These are phyloP conservation scores for Cryphonectria japonica DNA, from an alignment of 2,329 filamentous ascomycete genomes.

Conservation along the genomic window DNA sequence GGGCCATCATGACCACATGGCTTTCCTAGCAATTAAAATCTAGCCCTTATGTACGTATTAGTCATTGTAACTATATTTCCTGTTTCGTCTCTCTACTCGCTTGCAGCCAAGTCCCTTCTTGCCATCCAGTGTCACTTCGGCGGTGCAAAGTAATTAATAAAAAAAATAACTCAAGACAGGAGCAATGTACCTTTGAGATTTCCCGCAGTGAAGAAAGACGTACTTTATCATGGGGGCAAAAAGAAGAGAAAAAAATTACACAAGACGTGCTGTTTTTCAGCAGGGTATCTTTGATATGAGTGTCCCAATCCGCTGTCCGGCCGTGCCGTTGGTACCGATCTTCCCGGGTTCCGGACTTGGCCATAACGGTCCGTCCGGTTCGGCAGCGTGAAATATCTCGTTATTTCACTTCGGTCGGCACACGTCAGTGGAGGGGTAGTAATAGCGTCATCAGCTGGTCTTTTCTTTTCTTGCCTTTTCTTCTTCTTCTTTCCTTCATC, in stretches of 20 bases:
- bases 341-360: background rate
- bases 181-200: background rate
- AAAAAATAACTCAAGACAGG: background rate
- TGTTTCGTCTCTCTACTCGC: background rate
- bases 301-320: background rate
- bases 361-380: background rate
- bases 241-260: background rate
- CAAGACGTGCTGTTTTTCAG: background rate
- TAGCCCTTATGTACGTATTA: background rate
- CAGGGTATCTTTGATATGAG: background rate
- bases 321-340: background rate
- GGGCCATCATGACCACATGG: background rate
- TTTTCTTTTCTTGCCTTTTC: background rate
- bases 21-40: background rate
- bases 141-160: background rate
- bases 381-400: background rate
- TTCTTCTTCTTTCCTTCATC: too few species aligned
- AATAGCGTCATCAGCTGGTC: too few species aligned
- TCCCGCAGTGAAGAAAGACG: background rate
- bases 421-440: too few species aligned
- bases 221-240: background rate
- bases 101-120: background rate
- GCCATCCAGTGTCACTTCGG: background rate
- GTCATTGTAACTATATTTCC: background rate
- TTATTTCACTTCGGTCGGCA: background rate